Percentiles rank a stretch among this genome's conserved stretches.
phyloP scores from a whole-genome alignment of 1,139 yeast species.

The Debaryomycetaceae sp. region DNA sequence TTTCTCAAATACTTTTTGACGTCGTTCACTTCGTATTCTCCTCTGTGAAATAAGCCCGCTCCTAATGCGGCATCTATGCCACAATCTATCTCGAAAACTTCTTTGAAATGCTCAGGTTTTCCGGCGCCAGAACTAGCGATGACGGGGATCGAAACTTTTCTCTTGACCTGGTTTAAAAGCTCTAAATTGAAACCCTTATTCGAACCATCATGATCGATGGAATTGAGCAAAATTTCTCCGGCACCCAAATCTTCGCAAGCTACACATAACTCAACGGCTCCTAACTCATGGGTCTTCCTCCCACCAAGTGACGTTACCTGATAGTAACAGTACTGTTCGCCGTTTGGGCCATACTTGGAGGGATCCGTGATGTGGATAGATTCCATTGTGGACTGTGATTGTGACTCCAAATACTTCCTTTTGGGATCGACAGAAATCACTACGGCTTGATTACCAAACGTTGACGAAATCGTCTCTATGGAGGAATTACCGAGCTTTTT shows the following conservation, averaged over 20 bases:
- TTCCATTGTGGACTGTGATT: slow-evolving; percentile 57
- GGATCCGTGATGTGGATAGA: slow-evolving; percentile 45
- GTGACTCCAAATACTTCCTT: slow-evolving; percentile 66
- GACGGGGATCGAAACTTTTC: slow-evolving; percentile 79
- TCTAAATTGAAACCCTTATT: slow-evolving; percentile 91
- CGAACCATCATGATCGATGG: slow-evolving; percentile 95
- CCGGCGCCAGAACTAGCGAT: slow-evolving; percentile 99
- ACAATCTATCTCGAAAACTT: slow-evolving; percentile 73
- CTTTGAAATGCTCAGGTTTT: slow-evolving; percentile 79
- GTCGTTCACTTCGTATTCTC: slow-evolving; percentile 80
- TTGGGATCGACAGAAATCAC: slow-evolving; percentile 97
- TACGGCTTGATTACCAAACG: slow-evolving; percentile 95
- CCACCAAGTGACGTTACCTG: slow-evolving; percentile 97
- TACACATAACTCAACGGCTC: slow-evolving; percentile 81
- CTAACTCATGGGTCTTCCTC: slow-evolving; percentile 81
- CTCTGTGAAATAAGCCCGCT: slow-evolving; percentile 96
- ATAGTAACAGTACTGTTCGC: slow-evolving; percentile 85
- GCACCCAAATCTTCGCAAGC: slow-evolving; percentile 97
- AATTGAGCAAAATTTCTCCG: slow-evolving; percentile 87
- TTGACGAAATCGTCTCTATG: slow-evolving; percentile 84
- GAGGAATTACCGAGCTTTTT: slow-evolving; percentile 73
- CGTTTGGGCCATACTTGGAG: slow-evolving; percentile 69
- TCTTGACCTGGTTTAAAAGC: slow-evolving; percentile 70
- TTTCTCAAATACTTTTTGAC: slow-evolving; percentile 65
- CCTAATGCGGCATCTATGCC: slow-evolving; percentile 95